Evolutionary conservation across 2,329 filamentous ascomycete species (phyloP), one percentile per base, ranked within the genome.

Genomic region (Fusarium begoniae): DNA sequence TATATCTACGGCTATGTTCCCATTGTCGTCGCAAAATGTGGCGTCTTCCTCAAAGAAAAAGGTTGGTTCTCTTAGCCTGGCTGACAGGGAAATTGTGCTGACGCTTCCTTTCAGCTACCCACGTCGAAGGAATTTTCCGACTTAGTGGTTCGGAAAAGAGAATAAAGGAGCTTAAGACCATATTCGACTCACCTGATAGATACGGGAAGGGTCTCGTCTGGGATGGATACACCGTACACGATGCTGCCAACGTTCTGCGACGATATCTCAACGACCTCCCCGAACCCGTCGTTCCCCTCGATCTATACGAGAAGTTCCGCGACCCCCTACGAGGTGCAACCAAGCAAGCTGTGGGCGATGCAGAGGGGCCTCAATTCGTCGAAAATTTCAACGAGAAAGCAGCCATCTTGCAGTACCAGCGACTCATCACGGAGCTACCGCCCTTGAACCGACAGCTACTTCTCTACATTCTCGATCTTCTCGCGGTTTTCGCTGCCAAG

Each of bases 1-100:
- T 98, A 98, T 82, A 98, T 98, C 61, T 99, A 98, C 82, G 96
- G 96, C 79, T 98, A 98, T 80, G 96, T 99, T 13, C 96, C 96
- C 24, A 98, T 99, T 74, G 96, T 99, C 48, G 96, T 99, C 61
- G 96, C 96, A 41, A 99, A 99, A 83, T 98, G 96, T 82, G 96
- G 96, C 72, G 95, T 99, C 8, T 99, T 95, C 77, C 83, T 99
- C 75, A 99, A 99, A 83, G 96, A 99, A 83, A 98, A 97, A 90
- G 96, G 96, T 98, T 83, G 75, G 89, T 84, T 47, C 30, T 24
- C 41, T 54, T 45, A 40, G 38, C 13, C 22, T 38, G 26, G 30
- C 57, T 45, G 24, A 60, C 18, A 35, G 13, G 22, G n/a, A 43
- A 26, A 43, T 41, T 26, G 60, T 66, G 65, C 76, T 81, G 63